Conservation (phyloP, 352 stramenopile species). For the Halophytophthora polymorphica region DNA sequence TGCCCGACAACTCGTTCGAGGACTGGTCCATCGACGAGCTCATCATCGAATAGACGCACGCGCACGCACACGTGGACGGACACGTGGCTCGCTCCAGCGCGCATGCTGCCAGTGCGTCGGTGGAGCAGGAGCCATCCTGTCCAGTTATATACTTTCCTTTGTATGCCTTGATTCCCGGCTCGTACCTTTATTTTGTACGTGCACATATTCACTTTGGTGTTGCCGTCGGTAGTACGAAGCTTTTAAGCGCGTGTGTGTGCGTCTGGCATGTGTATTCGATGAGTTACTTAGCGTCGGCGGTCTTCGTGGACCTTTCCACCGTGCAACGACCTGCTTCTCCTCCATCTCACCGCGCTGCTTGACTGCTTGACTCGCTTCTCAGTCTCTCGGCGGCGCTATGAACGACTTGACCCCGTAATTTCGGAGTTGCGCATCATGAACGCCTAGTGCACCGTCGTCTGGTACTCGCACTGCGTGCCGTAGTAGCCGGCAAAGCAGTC, state of each 20-base stretch:
- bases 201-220: background rate
- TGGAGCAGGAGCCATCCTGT: conserved; percentile 1
- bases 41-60: conserved; percentile 93
- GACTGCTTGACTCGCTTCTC: background rate
- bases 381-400: too few relatives aligned
- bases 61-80: too few relatives aligned
- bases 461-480: conserved; percentile 87
- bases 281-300: conserved; percentile 5
- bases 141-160: conserved; percentile 8
- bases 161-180: too few relatives aligned
- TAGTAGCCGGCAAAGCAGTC: conserved; percentile 95
- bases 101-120: background rate
- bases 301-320: background rate
- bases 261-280: conserved; percentile 8
- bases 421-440: too few relatives aligned
- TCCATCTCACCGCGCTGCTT: background rate
- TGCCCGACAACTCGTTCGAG: conserved; percentile 98
- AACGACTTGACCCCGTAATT: too few relatives aligned
- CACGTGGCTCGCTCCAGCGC: too few relatives aligned
- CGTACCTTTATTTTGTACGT: background rate
- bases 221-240: conserved; percentile 1
- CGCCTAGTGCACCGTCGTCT: conserved; percentile 78
- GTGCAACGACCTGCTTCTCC: background rate
- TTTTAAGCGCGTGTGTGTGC: background rate
- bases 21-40: conserved; percentile 99